Conservation (phyloP, 371 early-diverging fungal genomes). For the Mucor irregularis region DNA sequence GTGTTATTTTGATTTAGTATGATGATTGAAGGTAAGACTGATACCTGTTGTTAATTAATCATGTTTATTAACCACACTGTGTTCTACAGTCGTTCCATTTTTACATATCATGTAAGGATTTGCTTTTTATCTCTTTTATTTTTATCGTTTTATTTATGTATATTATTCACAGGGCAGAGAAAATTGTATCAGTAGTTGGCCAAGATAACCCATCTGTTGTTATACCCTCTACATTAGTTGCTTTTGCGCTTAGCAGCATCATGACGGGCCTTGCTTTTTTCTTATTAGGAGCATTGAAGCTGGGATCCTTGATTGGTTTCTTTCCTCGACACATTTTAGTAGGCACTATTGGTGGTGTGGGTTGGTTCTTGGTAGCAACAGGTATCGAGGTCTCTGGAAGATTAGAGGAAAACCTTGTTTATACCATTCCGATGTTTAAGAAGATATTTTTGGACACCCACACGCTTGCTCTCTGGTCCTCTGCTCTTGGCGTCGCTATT, state of each 20-base stretch:
- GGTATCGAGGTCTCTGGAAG: constrained; percentile 88
- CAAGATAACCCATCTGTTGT: constrained; percentile 63
- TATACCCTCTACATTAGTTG: constrained; percentile 87
- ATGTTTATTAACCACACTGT: neutral
- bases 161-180: constrained; percentile 57
- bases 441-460: constrained; percentile 59
- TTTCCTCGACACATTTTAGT: constrained; percentile 96
- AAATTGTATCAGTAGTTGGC: constrained; percentile 64
- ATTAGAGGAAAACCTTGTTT: constrained; percentile 52
- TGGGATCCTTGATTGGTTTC: constrained; percentile 84
- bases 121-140: neutral
- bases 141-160: constrained; percentile 4
- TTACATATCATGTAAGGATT: constrained; percentile 83
- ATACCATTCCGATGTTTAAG: constrained; percentile 55
- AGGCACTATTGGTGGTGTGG: constrained; percentile 95
- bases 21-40: constrained; percentile 91
- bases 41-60: neutral
- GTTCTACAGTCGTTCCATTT: constrained; percentile 76
- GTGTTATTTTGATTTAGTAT: constrained; percentile 49
- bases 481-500: constrained; percentile 73
- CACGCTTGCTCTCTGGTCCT: constrained; percentile 76
- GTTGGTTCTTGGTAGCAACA: constrained; percentile 91
- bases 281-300: constrained; percentile 80
- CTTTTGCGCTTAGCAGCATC: constrained; percentile 82
- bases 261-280: constrained; percentile 89